Evolutionary conservation across 2,329 filamentous ascomycete species (phyloP).

Genomic region (Colletotrichum gigasporum): DNA sequence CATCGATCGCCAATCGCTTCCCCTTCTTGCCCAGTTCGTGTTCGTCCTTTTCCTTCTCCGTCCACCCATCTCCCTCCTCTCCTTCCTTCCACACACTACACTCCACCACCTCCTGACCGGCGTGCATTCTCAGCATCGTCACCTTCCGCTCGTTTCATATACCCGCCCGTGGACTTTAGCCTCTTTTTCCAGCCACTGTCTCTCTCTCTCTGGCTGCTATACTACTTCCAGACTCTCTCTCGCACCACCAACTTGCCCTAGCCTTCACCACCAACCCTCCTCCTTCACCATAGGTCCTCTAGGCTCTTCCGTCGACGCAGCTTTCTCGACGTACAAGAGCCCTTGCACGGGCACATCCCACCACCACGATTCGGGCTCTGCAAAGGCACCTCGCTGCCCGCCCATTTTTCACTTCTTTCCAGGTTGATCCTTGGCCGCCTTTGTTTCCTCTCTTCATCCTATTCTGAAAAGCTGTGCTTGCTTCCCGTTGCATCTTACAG

Average conservation of each 20-base stretch:
- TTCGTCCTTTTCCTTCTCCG: slow-evolving; percentile 28
- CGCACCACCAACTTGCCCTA: slow-evolving; percentile 21
- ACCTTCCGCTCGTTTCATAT: slow-evolving; percentile 38
- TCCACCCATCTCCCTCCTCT: slow-evolving; percentile 25
- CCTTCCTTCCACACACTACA: slow-evolving; percentile 20
- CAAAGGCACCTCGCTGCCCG: slow-evolving; percentile 35
- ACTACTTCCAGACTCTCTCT: slow-evolving; percentile 29
- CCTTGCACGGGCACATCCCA: slow-evolving; percentile 21
- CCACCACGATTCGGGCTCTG: slow-evolving; percentile 20
- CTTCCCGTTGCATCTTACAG: slow-evolving; percentile 21
- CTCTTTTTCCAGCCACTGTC: slow-evolving; percentile 34
- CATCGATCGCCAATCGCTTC: slow-evolving; percentile 33
- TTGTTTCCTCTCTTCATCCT: slow-evolving; percentile 39
- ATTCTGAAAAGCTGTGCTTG: slow-evolving; percentile 32
- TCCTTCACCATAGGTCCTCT: slow-evolving; percentile 10
- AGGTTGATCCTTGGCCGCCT: slow-evolving; percentile 68
- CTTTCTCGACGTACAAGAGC: slow-evolving; percentile 5
- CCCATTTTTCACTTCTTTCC: slow-evolving; percentile 55
- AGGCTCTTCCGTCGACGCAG: slow-evolving; percentile 4
- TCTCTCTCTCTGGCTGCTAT: slow-evolving; percentile 32
- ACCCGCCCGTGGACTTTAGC: slow-evolving; percentile 34
- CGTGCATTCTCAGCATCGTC: slow-evolving; percentile 34
- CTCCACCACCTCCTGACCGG: slow-evolving; percentile 31
- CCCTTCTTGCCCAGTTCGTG: slow-evolving; percentile 29
- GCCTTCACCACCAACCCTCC: not conserved